Base-by-base conservation (phyloP, 1,139 yeast species). In the Hansenula sp. region DNA sequence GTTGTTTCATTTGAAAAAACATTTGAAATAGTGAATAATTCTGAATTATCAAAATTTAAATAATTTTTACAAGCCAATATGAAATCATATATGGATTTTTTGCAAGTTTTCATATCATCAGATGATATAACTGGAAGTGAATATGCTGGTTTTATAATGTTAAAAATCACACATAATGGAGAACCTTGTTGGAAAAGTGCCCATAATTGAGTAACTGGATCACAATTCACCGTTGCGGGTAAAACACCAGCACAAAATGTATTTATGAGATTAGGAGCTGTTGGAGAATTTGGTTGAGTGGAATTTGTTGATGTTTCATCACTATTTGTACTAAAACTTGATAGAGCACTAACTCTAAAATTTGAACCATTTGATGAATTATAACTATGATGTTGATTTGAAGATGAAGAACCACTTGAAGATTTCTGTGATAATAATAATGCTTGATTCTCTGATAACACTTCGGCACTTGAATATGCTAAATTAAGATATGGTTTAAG, bases 161-260 rank as follows among this genome's bases (percentile, higher is more conserved):
- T 90, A 69, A 84, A 87, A 9, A 92, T 67, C 36, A 87, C 75
- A 61, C 98, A 90, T 37, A 92, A 71, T 7, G 97, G 95, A 2
- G 95, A 84, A 8, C 98, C 98, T 55, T 86, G 89, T 53, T 92
- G 94, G 56, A 92, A 82, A 36, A 92, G 68, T 52, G 87, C 82
- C 80, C 96, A 87, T 38, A 92, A 63, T 50, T 88, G 90, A 1
- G 97, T 88, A 3, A 87, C 97, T 3, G 98, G 97, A 58, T 92
- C 99, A 53, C 86, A 83, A 42, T 77, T 75, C 43, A 78, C 71
- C 41, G 75, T 79, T 3, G 87, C 83, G 3, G 94, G 94, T 36
- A 83, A 64, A 17, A 82, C 81, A 22, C 94, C 94, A 33, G 87
- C 83, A 26, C 86, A 75, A 60, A 80, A 83, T 0, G 92, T 83